These are phyloP conservation scores for Vigna mungo DNA, from an alignment of 306 rosid species.

Conservation along the genomic window DNA sequence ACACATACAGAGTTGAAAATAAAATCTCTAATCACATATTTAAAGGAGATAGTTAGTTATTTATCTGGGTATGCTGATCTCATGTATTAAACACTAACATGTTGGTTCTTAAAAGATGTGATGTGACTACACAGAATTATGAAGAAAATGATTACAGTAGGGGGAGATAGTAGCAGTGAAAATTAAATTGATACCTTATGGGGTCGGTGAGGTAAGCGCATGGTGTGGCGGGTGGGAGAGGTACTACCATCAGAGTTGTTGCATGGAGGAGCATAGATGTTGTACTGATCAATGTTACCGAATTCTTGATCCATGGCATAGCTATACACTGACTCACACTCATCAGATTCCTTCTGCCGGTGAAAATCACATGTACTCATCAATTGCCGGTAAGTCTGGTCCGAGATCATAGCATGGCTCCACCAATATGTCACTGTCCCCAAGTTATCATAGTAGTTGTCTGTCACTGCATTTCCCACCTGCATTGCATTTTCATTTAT, in stretches of 20 bases:
- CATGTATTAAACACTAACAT: background rate
- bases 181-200: conserved; percentile 45
- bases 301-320: conserved; percentile 97
- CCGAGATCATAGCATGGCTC: conserved; percentile 99
- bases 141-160: background rate
- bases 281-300: conserved; percentile 95
- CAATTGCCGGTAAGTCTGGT: conserved; percentile 78
- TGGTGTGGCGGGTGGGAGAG: conserved; percentile 54
- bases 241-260: conserved; percentile 80
- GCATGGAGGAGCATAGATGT: conserved; percentile 94
- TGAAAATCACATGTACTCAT: conserved; percentile 82
- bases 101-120: background rate
- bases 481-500: conserved; percentile 37
- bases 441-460: conserved; percentile 86
- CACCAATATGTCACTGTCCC: conserved; percentile 99
- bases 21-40: background rate
- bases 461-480: conserved; percentile 99
- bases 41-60: background rate
- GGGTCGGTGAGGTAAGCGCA: conserved; percentile 87
- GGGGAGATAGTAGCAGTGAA: background rate
- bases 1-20: background rate
- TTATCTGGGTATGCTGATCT: background rate
- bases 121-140: background rate
- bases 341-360: conserved; percentile 77
- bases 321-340: conserved; percentile 80